A percentile compares a stretch with the other conserved stretches of the same genome.
Evolutionary conservation across 1,139 yeast genomes (phyloP).

Genomic region (Debaryomyces sp.): DNA sequence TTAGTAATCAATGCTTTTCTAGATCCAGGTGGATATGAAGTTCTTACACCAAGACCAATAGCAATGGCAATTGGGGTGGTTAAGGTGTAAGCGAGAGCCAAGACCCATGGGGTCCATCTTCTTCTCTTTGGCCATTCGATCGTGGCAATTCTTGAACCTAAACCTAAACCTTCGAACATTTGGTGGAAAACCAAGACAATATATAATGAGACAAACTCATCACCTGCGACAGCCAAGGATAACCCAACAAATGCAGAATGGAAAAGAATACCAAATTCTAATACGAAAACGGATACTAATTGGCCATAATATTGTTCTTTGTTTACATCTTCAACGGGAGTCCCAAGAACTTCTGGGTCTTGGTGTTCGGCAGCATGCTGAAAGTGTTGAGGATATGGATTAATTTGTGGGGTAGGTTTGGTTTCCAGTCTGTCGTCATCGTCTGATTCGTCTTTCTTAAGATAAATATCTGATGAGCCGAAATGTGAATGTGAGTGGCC

Average conservation of each 20-base stretch:
- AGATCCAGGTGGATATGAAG: conserved; percentile 36
- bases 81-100: conserved; percentile 32
- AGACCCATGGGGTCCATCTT: conserved; percentile 35
- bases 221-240: conserved; percentile 41
- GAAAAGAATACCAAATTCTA: conserved; percentile 44
- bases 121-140: conserved; percentile 37
- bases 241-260: conserved; percentile 47
- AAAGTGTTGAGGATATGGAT: conserved; percentile 46
- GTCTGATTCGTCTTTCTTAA: conserved; percentile 25
- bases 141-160: conserved; percentile 43
- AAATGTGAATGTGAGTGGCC: conserved; percentile 53
- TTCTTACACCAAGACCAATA: conserved; percentile 39
- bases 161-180: conserved; percentile 44
- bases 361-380: conserved; percentile 54
- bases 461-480: conserved; percentile 41
- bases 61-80: conserved; percentile 43
- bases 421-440: conserved; percentile 17
- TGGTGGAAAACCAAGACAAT: conserved; percentile 45
- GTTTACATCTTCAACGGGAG: conserved; percentile 37
- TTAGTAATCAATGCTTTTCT: conserved; percentile 35
- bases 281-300: conserved; percentile 28
- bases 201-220: conserved; percentile 37
- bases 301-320: conserved; percentile 51
- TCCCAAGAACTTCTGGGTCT: conserved; percentile 51
- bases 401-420: conserved; percentile 18